Percentiles rank a stretch among this genome's conserved stretches.
phyloP scores from a whole-genome alignment of 1,284 basidiomycete species.

The Rhizopogon hawkerae region DNA sequence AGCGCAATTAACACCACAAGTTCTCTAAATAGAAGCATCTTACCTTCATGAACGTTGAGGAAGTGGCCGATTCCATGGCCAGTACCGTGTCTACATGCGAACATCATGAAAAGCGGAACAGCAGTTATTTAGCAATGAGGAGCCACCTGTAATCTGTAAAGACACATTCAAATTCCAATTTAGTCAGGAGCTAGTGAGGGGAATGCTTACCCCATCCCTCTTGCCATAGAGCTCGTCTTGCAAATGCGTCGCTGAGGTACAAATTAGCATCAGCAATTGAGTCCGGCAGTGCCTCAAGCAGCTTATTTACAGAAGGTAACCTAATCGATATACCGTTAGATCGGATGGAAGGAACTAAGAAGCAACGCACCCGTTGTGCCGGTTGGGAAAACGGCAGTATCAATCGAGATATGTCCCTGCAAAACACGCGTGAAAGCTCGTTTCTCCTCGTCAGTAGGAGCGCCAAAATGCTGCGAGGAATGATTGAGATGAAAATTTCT shows the following conservation, averaged over 20 bases:
- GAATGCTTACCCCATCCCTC: slow-evolving; percentile 71
- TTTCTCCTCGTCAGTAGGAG: slow-evolving; percentile 74
- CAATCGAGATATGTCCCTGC: slow-evolving; percentile 93
- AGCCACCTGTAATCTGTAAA: slow-evolving; percentile 36
- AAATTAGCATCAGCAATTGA: slow-evolving; percentile 10
- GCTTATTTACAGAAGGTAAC: slow-evolving; percentile 49
- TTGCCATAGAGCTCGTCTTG: slow-evolving; percentile 79
- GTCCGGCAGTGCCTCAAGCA: slow-evolving; percentile 1
- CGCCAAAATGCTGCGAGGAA: slow-evolving; percentile 73
- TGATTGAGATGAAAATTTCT: background rate
- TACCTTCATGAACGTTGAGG: slow-evolving; percentile 86
- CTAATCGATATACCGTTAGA: slow-evolving; percentile 23
- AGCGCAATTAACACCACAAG: background rate
- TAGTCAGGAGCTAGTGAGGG: background rate
- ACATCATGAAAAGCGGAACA: slow-evolving; percentile 5
- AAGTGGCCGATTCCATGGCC: slow-evolving; percentile 92
- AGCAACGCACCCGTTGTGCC: slow-evolving; percentile 67
- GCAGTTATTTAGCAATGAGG: background rate
- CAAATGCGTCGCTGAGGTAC: slow-evolving; percentile 67
- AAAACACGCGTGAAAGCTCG: slow-evolving; percentile 89
- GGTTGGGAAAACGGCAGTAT: slow-evolving; percentile 76
- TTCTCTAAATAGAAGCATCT: background rate
- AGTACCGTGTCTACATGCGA: slow-evolving; percentile 64
- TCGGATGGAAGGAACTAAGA: background rate
- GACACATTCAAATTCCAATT: background rate